Evolutionary conservation across 345 rosid species (phyloP).

Genomic region (Populus ilicifolia): DNA sequence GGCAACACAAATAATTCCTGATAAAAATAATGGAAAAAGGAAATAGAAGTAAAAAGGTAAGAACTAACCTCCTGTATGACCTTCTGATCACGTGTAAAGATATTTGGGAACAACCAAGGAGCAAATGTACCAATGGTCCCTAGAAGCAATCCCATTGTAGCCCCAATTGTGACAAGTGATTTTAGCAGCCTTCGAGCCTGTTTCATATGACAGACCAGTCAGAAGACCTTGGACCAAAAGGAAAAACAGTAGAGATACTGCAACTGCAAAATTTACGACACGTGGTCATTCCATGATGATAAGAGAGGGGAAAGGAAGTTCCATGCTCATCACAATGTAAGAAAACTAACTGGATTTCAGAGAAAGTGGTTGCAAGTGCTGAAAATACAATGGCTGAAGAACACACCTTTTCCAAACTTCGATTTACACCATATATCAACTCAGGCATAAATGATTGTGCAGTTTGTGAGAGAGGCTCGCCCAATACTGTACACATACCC

Average conservation of each 20-base stretch:
- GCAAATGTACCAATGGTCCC: conserved; percentile 56
- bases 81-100: conserved; percentile 63
- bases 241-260: not conserved
- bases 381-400: not conserved
- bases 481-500: conserved; percentile 64
- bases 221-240: no score
- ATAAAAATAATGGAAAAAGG: no score
- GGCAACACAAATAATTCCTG: no score
- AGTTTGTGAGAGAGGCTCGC: conserved; percentile 92
- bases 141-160: conserved; percentile 52
- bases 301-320: not conserved
- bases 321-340: not conserved
- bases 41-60: not conserved
- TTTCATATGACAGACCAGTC: conserved; percentile 1
- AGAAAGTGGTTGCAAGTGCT: not conserved
- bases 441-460: conserved; percentile 95
- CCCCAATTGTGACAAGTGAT: conserved; percentile 67
- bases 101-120: conserved; percentile 64
- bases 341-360: not conserved
- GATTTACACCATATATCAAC: conserved; percentile 61
- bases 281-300: not conserved
- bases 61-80: conserved; percentile 61
- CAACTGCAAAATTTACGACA: not conserved
- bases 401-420: conserved; percentile 58
- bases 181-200: conserved; percentile 82